Evolutionary conservation across 495 filamentous ascomycete genomes (phyloP), one percentile per base, ranked within the genome.

Genomic region (Lasiosphaeria ovina): DNA sequence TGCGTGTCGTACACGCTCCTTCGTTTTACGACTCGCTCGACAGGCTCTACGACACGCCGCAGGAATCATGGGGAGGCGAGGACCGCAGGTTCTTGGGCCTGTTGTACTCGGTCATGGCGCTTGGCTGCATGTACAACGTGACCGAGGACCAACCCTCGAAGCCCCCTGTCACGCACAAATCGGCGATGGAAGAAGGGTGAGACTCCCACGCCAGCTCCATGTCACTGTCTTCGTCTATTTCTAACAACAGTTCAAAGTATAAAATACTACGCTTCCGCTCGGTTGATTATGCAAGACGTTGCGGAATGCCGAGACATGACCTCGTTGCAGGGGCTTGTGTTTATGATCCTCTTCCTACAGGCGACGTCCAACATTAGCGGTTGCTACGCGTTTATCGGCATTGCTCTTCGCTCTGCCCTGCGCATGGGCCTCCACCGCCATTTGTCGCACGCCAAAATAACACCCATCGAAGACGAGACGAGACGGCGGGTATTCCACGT

Each of bases 321-420:
- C 11, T 92, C 91, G 3, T 79, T 98, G 14, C 93, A 98, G 69
- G 88, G 89, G 1, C 84, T 97, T 34, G 77, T 96, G 33, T 95
- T 92, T 76, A 95, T 96, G 89, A 89, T 96, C 47, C 76, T 97
- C 1, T 98, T 97, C 69, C 79, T 98, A 1, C 93, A 98, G 60
- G 90, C 89, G 0, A 92, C 94, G 14, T 90, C 92, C 6, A 92
- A 94, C 67, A 78, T 97, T 55, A 93, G 90, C 66, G 94, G 89
- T 24, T 98, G 93, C 71, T 97, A 97, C 72, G 89, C 92, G 0
- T 96, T 94, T 73, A 82, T 98, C 53, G 93, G 92, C 24, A 91
- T 97, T 61, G 93, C 91, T 12, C 78, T 96, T 32, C 87, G 92
- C 44, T 93, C 92, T 7, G 86, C 92, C 16, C 72, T 97, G 7